Percentiles rank a stretch among this genome's conserved stretches.
phyloP scores from a whole-genome alignment of 2,329 filamentous ascomycete species.

The Aspergillus fischeri region DNA sequence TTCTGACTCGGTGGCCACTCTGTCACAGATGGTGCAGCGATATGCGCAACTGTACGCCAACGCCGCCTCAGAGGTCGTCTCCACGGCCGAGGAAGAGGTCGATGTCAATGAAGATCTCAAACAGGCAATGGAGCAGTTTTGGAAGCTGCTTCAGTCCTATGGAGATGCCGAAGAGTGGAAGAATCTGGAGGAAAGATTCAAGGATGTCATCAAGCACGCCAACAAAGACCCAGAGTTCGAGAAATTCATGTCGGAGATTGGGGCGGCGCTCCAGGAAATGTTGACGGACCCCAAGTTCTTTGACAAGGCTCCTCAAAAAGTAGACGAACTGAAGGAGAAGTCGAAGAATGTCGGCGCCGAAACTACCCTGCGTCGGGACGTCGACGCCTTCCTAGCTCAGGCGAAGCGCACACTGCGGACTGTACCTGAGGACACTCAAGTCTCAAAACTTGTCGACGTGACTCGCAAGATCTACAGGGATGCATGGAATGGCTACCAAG shows the following conservation, averaged over 20 bases:
- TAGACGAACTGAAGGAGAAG: slow-evolving; percentile 56
- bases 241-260: slow-evolving; percentile 67
- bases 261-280: slow-evolving; percentile 71
- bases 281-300: slow-evolving; percentile 84
- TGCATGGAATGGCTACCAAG: slow-evolving; percentile 61
- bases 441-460: slow-evolving; percentile 65
- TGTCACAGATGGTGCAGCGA: slow-evolving; percentile 70
- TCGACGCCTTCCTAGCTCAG: slow-evolving; percentile 69
- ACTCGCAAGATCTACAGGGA: slow-evolving; percentile 65
- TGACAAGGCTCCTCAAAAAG: slow-evolving; percentile 65
- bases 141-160: slow-evolving; percentile 74
- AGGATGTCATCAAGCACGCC: slow-evolving; percentile 68
- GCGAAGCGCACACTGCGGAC: slow-evolving; percentile 64
- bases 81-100: slow-evolving; percentile 65
- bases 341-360: slow-evolving; percentile 57
- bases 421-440: slow-evolving; percentile 66
- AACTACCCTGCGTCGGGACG: slow-evolving; percentile 65
- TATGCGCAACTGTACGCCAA: slow-evolving; percentile 76
- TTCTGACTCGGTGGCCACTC: slow-evolving; percentile 74
- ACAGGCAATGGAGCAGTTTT: slow-evolving; percentile 72
- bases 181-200: slow-evolving; percentile 64
- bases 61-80: slow-evolving; percentile 63
- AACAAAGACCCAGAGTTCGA: slow-evolving; percentile 80
- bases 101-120: slow-evolving; percentile 71
- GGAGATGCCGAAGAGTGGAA: slow-evolving; percentile 72